Conservation (phyloP, 345 rosid genomes). For the Firmiana major region DNA sequence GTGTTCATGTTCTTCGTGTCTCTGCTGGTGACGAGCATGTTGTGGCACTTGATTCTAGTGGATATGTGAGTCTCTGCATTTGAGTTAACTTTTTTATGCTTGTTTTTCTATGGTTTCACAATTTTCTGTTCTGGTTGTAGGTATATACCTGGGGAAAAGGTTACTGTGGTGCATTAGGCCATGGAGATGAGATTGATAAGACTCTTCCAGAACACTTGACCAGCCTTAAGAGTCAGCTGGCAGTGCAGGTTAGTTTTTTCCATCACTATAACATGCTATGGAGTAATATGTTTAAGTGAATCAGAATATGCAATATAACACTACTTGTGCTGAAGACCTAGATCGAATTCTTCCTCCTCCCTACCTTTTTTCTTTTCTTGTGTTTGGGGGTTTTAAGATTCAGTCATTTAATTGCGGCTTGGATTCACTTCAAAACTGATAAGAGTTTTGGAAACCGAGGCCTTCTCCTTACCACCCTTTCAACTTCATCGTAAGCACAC, state of each 20-base stretch:
- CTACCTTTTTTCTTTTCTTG: background rate
- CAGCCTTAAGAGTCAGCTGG: slow-evolving; percentile 59
- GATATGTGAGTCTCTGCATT: slow-evolving; percentile 52
- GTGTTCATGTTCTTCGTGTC: slow-evolving; percentile 70
- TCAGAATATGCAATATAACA: background rate
- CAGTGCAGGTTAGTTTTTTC: slow-evolving; percentile 61
- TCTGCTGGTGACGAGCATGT: slow-evolving; percentile 98
- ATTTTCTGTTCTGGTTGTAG: slow-evolving; percentile 35
- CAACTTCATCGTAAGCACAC: background rate
- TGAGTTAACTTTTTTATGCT: background rate
- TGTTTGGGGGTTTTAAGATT: too few species aligned
- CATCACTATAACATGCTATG: slow-evolving; percentile 3
- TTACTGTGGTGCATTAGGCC: slow-evolving; percentile 95
- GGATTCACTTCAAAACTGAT: background rate
- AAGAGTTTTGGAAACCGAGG: background rate
- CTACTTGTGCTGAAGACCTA: background rate
- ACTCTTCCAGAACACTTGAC: slow-evolving; percentile 62
- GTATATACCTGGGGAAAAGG: slow-evolving; percentile 99
- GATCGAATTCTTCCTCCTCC: background rate
- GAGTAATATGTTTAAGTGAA: slow-evolving; percentile 4
- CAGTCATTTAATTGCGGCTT: background rate
- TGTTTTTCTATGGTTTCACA: background rate
- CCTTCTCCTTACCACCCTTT: background rate
- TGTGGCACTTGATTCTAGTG: slow-evolving; percentile 91
- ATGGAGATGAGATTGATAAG: slow-evolving; percentile 94